Conservation (phyloP, 1,284 basidiomycete genomes). For the Mycena sp. region DNA sequence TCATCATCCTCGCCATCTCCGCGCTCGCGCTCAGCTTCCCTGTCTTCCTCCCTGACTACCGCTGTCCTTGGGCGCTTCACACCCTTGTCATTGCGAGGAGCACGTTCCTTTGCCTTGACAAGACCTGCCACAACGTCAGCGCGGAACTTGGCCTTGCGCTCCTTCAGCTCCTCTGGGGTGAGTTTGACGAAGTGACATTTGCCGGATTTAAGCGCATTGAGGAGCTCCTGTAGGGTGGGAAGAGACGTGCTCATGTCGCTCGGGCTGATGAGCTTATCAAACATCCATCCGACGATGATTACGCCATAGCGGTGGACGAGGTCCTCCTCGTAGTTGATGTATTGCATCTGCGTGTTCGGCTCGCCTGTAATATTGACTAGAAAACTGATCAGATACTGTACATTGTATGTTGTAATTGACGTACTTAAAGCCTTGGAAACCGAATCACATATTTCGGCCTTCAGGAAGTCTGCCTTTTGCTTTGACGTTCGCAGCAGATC, state of each 20-base stretch:
- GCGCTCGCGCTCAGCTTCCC: too few relatives aligned
- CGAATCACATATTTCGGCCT: not conserved
- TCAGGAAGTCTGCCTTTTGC: conserved; percentile 12
- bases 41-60: not conserved
- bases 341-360: not conserved
- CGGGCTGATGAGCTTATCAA: not conserved
- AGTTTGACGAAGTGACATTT: not conserved
- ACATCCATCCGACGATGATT: not conserved
- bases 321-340: not conserved
- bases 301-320: not conserved
- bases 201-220: not conserved
- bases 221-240: not conserved
- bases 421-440: not conserved
- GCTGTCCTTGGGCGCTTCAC: not conserved
- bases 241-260: not conserved
- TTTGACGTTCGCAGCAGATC: not conserved
- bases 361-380: not conserved
- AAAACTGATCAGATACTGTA: not conserved
- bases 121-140: not conserved
- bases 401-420: not conserved
- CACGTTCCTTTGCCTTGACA: not conserved
- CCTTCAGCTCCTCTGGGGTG: not conserved
- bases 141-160: not conserved
- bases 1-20: too few relatives aligned
- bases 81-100: not conserved